Evolutionary conservation across 2,329 filamentous ascomycete genomes (phyloP).

Genomic region (Colletotrichum lindemuthianum): DNA sequence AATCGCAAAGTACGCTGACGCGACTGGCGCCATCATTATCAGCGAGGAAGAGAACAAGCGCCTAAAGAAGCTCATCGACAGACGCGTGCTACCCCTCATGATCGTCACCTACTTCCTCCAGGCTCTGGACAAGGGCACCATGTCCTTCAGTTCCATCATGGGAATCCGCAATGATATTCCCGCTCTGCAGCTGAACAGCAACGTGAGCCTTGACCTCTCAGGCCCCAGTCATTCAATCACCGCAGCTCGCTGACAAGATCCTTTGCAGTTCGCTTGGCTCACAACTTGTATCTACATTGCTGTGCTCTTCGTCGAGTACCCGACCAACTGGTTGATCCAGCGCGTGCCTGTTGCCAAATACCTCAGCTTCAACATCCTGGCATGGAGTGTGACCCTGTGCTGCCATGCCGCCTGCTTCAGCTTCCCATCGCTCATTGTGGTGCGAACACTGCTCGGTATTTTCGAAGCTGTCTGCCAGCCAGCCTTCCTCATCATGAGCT

Average conservation of each 20-base stretch:
- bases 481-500: constrained; percentile 53
- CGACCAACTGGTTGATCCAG: constrained; percentile 51
- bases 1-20: constrained; percentile 74
- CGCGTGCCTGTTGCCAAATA: constrained; percentile 50
- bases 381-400: constrained; percentile 48
- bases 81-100: constrained; percentile 61
- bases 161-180: constrained; percentile 37
- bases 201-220: constrained; percentile 1
- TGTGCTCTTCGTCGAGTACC: constrained; percentile 53
- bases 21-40: constrained; percentile 49
- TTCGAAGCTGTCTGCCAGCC: constrained; percentile 58
- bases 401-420: constrained; percentile 38
- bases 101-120: constrained; percentile 59
- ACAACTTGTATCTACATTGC: constrained; percentile 54
- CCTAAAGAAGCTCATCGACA: constrained; percentile 60
- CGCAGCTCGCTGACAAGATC: constrained; percentile 44
- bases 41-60: constrained; percentile 61
- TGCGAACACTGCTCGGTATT: constrained; percentile 55
- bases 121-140: constrained; percentile 46
- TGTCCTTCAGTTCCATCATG: constrained; percentile 42
- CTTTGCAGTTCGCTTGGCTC: constrained; percentile 45
- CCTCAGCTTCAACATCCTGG: constrained; percentile 50
- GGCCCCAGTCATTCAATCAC: neutral
- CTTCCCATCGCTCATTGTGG: constrained; percentile 50
- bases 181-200: constrained; percentile 3